phyloP scores from a whole-genome alignment of 2,329 filamentous ascomycete genomes.

The Scytalidium lignicola region DNA sequence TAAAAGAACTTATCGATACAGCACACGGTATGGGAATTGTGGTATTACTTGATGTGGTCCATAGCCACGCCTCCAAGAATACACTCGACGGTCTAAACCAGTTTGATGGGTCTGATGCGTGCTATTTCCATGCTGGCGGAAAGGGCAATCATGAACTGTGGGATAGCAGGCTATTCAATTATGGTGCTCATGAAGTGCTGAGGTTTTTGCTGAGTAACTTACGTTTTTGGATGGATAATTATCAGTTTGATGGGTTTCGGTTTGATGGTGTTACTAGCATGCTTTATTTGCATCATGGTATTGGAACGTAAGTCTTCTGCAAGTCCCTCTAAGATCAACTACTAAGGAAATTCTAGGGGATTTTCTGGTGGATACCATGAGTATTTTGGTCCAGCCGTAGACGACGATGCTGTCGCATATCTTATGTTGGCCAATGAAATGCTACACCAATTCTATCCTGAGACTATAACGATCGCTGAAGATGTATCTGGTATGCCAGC shows the following conservation, averaged over 20 bases:
- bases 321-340: not conserved
- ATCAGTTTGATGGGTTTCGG: conserved; percentile 91
- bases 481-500: conserved; percentile 98
- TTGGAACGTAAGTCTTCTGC: conserved; percentile 71
- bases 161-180: conserved; percentile 97
- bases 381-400: conserved; percentile 85
- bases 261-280: conserved; percentile 99
- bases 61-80: conserved; percentile 98
- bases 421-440: conserved; percentile 96
- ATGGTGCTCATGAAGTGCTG: conserved; percentile 87
- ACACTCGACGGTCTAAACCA: conserved; percentile 91
- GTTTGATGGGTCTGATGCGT: conserved; percentile 91
- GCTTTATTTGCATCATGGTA: conserved; percentile 93
- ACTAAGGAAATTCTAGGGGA: conserved; percentile 49
- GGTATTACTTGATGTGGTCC: conserved; percentile 90
- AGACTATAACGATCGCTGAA: conserved; percentile 87
- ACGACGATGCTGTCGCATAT: conserved; percentile 91
- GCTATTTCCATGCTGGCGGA: conserved; percentile 86
- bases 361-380: conserved; percentile 98
- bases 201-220: conserved; percentile 95
- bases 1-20: conserved; percentile 95
- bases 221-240: conserved; percentile 99
- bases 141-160: conserved; percentile 88
- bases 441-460: conserved; percentile 84
- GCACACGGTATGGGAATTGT: conserved; percentile 88